Conservation (phyloP, 1,284 basidiomycete species). For the Sporisorium iseilematis-ciliati region DNA sequence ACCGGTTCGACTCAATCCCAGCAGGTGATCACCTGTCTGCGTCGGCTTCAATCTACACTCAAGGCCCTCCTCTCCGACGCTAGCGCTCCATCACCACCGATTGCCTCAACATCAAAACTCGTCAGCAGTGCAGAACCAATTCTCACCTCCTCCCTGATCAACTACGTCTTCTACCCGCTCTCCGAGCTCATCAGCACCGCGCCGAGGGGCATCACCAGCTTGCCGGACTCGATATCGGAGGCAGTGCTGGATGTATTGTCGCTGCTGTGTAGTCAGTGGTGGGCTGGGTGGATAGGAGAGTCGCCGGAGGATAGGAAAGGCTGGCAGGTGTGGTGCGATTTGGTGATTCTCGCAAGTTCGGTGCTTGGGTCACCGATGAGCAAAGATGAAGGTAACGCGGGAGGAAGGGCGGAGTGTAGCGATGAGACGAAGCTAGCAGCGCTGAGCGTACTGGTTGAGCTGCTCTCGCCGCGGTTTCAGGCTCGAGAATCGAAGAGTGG, state of each 20-base stretch:
- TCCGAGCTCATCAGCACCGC: slow-evolving; percentile 56
- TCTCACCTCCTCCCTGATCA: slow-evolving; percentile 52
- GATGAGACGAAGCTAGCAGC: slow-evolving; percentile 52
- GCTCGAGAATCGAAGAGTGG: not conserved
- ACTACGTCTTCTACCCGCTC: slow-evolving; percentile 66
- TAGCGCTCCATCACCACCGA: not conserved
- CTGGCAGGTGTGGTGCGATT: slow-evolving; percentile 64
- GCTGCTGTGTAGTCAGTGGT: slow-evolving; percentile 60
- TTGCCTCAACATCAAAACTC: slow-evolving; percentile 12
- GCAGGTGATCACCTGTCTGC: slow-evolving; percentile 19
- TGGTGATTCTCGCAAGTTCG: slow-evolving; percentile 56
- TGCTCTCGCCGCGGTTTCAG: slow-evolving; percentile 47
- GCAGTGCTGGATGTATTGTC: slow-evolving; percentile 37
- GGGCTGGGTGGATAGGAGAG: slow-evolving; percentile 41
- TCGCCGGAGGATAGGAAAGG: slow-evolving; percentile 10
- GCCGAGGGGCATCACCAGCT: slow-evolving; percentile 32
- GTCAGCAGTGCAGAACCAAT: not conserved
- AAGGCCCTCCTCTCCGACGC: not conserved
- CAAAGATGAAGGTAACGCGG: not conserved
- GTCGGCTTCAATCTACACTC: slow-evolving; percentile 23
- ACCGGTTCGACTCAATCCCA: slow-evolving; percentile 1
- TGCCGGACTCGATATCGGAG: slow-evolving; percentile 52
- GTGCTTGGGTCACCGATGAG: slow-evolving; percentile 25
- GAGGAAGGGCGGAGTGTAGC: not conserved
- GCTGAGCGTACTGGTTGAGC: slow-evolving; percentile 32